phyloP scores from a whole-genome alignment of 1,284 basidiomycete species.

The Wolfiporia cocos region DNA sequence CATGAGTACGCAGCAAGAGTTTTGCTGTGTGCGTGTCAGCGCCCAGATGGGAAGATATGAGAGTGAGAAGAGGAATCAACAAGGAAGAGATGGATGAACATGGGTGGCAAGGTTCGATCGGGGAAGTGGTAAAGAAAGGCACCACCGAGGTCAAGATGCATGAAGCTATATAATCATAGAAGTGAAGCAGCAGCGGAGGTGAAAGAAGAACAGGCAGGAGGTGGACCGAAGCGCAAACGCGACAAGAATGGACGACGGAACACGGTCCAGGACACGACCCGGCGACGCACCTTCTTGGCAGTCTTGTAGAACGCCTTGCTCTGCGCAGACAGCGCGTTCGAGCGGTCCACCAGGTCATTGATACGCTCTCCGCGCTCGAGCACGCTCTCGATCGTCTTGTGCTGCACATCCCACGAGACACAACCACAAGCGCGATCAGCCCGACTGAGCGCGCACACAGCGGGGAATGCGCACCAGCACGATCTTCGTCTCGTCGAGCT shows the following conservation, averaged over 20 bases:
- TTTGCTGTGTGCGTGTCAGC: neutral
- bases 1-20: neutral
- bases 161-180: no score
- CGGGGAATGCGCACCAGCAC: slow-evolving; percentile 59
- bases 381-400: slow-evolving; percentile 99
- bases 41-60: neutral
- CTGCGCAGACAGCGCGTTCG: slow-evolving; percentile 85
- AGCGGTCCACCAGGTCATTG: slow-evolving; percentile 94
- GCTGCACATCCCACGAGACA: slow-evolving; percentile 42
- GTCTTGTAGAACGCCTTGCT: slow-evolving; percentile 91
- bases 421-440: neutral
- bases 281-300: slow-evolving; percentile 56
- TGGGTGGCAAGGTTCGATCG: no score
- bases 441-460: neutral
- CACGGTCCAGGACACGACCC: neutral
- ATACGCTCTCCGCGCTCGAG: slow-evolving; percentile 96
- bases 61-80: neutral
- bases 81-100: no score
- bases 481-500: slow-evolving; percentile 99
- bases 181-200: no score
- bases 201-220: no score
- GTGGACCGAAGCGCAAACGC: no score
- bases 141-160: no score
- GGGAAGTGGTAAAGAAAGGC: no score
- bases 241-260: neutral